A percentile compares a stretch with the other conserved stretches of the same genome.
phyloP scores from a whole-genome alignment of 2,329 filamentous ascomycete species.

The Fusarium euwallaceae region DNA sequence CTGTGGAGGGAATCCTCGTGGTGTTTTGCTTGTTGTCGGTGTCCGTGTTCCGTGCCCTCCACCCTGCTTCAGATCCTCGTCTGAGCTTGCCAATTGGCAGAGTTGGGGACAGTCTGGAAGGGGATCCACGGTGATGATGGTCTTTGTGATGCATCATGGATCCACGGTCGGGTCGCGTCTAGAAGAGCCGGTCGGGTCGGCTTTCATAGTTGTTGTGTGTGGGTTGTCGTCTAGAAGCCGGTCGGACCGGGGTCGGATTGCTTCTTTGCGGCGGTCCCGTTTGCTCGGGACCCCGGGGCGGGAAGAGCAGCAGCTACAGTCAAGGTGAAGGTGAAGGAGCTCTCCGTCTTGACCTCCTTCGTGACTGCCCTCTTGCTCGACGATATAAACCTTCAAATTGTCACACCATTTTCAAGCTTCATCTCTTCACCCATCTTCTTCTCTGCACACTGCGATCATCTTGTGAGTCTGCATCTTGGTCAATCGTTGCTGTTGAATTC shows the following conservation, averaged over 20 bases:
- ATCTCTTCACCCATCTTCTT: neutral
- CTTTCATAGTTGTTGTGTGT: conserved; percentile 7
- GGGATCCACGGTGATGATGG: conserved; percentile 25
- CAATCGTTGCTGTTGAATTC: conserved; percentile 23
- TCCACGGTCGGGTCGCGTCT: conserved; percentile 5
- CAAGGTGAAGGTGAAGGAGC: neutral
- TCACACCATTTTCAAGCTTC: conserved; percentile 1
- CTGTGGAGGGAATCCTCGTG: neutral
- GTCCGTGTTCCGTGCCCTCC: conserved; percentile 11
- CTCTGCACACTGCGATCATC: neutral
- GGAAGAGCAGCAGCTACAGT: neutral
- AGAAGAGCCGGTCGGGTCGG: neutral
- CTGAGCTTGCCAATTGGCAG: conserved; percentile 11
- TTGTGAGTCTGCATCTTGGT: conserved; percentile 9
- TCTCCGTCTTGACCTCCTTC: neutral
- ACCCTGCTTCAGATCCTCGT: neutral
- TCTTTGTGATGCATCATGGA: conserved; percentile 27
- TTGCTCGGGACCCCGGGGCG: conserved; percentile 13
- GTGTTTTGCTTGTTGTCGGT: conserved; percentile 15
- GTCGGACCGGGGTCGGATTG: conserved; percentile 16
- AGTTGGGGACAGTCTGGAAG: conserved; percentile 17
- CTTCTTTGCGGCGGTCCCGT: conserved; percentile 20
- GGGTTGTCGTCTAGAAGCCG: conserved; percentile 16
- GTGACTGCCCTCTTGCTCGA: neutral
- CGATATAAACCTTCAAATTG: conserved; percentile 9